Percentiles rank a stretch among this genome's conserved stretches.
Evolutionary conservation across 352 stramenopile species (phyloP).

Genomic region (Sclerospora graminicola): DNA sequence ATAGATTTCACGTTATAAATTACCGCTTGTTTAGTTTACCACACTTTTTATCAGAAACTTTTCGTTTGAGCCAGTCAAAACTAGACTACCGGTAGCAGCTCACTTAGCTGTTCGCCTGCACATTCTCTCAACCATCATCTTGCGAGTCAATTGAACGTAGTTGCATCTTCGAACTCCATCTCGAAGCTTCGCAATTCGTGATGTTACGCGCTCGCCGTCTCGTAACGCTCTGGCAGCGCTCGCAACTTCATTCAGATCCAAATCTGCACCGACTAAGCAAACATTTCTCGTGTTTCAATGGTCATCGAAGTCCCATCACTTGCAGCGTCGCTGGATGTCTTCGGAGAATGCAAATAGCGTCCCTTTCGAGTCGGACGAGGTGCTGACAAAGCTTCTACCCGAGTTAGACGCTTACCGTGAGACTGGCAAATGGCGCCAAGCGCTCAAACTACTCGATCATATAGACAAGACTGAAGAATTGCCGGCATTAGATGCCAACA

Average conservation of each 20-base stretch:
- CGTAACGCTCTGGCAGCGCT: conserved; percentile 26
- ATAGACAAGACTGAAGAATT: conserved; percentile 48
- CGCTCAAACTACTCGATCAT: conserved; percentile 60
- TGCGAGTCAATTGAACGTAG: background rate
- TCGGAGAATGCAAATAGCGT: conserved; percentile 6
- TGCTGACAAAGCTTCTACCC: conserved; percentile 18
- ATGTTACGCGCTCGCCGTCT: conserved; percentile 31
- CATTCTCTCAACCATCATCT: background rate
- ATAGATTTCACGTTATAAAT: no score
- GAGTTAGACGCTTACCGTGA: conserved; percentile 45
- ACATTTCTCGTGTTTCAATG: conserved; percentile 7
- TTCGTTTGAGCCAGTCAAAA: conserved; percentile 9
- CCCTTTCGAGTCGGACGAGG: conserved; percentile 12
- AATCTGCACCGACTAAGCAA: conserved; percentile 10
- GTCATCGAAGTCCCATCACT: background rate
- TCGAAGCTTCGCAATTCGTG: background rate
- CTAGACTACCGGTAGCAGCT: conserved; percentile 9
- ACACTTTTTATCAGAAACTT: background rate
- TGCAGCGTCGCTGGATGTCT: conserved; percentile 13
- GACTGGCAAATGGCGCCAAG: conserved; percentile 59
- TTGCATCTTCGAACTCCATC: background rate
- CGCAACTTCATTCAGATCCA: no score
- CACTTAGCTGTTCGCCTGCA: background rate
- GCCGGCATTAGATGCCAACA: conserved; percentile 40
- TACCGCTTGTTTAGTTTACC: no score